These are phyloP conservation scores for Styphnolobium japonicum DNA, from an alignment of 306 rosid species.

Conservation along the genomic window DNA sequence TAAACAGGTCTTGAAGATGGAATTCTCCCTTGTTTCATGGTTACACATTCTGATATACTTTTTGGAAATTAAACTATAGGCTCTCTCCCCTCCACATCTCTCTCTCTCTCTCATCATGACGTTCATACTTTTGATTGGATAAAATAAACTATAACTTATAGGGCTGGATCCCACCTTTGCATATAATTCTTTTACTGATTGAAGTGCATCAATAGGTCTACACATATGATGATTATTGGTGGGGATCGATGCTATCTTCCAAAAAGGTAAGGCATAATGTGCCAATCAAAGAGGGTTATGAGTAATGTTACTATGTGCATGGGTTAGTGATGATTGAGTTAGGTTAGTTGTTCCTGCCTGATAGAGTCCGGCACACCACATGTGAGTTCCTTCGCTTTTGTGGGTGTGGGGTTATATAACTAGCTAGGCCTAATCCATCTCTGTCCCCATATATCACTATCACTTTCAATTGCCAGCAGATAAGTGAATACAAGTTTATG, in stretches of 20 bases:
- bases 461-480: slow-evolving; percentile 31
- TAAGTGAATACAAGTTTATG: slow-evolving; percentile 13
- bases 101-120: not conserved
- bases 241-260: not conserved
- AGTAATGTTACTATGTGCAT: slow-evolving; percentile 29
- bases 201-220: not conserved
- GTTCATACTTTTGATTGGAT: not conserved
- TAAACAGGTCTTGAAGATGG: not conserved
- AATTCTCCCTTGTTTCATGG: slow-evolving; percentile 2
- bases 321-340: slow-evolving; percentile 36
- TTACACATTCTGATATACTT: slow-evolving; percentile 3
- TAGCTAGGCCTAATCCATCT: slow-evolving; percentile 6
- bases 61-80: not conserved
- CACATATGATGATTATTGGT: slow-evolving; percentile 24
- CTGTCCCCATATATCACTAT: slow-evolving; percentile 25
- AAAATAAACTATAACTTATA: not conserved
- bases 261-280: slow-evolving; percentile 35
- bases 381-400: slow-evolving; percentile 27
- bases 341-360: slow-evolving; percentile 39
- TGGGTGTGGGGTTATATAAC: slow-evolving; percentile 32
- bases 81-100: not conserved
- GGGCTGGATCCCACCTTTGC: not conserved
- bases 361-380: slow-evolving; percentile 38
- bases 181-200: not conserved
- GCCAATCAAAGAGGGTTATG: slow-evolving; percentile 27